Evolutionary conservation across 495 filamentous ascomycete genomes (phyloP).

Genomic region (Penicillium lagena): DNA sequence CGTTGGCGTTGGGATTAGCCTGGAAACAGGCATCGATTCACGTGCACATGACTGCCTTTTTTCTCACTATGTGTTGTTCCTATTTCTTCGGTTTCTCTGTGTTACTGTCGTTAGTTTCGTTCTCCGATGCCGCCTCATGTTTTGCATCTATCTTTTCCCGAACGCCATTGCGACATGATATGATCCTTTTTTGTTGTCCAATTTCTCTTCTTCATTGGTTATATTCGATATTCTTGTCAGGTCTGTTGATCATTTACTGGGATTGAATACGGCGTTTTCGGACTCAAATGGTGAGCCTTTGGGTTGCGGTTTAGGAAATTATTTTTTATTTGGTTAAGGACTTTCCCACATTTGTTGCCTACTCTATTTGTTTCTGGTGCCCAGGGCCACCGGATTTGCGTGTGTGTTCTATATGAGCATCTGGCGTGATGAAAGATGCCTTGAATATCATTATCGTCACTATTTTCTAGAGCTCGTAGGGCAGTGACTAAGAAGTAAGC

Average conservation of each 20-base stretch:
- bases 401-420: too few relatives aligned
- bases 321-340: too few relatives aligned
- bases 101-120: not conserved
- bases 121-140: not conserved
- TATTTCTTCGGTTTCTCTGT: not conserved
- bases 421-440: too few relatives aligned
- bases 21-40: conserved; percentile 13
- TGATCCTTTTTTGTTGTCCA: not conserved
- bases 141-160: not conserved
- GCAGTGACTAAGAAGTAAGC: too few relatives aligned
- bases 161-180: not conserved
- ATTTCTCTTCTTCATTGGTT: not conserved
- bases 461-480: too few relatives aligned
- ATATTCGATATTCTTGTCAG: not conserved
- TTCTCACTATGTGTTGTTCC: conserved; percentile 16
- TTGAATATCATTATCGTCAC: too few relatives aligned
- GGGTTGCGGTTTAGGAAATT: too few relatives aligned
- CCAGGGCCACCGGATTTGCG: too few relatives aligned
- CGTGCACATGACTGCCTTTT: conserved; percentile 21
- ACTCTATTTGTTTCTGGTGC: too few relatives aligned
- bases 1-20: conserved; percentile 20
- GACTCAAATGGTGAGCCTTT: too few relatives aligned
- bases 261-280: not conserved
- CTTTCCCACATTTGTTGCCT: too few relatives aligned
- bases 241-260: not conserved